Conservation (phyloP, 2,329 filamentous ascomycete species). For the Ceratocystis lukuohia region DNA sequence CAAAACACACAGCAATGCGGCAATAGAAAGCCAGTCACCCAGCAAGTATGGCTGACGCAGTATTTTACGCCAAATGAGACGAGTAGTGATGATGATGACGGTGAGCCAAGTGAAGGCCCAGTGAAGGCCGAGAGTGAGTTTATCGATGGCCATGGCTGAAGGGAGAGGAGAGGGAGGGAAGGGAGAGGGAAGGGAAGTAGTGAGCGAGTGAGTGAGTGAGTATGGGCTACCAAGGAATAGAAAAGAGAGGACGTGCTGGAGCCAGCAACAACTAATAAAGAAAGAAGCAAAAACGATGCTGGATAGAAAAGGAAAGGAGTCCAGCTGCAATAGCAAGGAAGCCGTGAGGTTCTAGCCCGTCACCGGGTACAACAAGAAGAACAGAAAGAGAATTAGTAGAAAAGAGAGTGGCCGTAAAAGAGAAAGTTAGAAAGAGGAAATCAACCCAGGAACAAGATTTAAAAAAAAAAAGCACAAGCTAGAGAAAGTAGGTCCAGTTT, state of each 20-base stretch:
- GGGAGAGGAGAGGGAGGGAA: not conserved
- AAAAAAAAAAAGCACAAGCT: not conserved
- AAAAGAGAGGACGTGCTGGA: not conserved
- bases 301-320: not conserved
- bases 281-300: not conserved
- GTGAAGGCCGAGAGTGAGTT: constrained; percentile 20
- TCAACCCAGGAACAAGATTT: not conserved
- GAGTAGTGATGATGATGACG: constrained; percentile 21
- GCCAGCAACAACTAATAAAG: not conserved
- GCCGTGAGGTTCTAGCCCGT: too few species aligned
- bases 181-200: not conserved
- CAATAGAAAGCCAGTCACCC: constrained; percentile 27
- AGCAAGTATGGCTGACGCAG: constrained; percentile 21
- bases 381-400: not conserved
- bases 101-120: constrained; percentile 23
- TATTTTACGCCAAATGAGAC: constrained; percentile 22
- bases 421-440: not conserved
- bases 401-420: not conserved
- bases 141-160: constrained; percentile 14
- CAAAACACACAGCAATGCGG: constrained; percentile 27
- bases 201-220: not conserved
- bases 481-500: not conserved
- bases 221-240: not conserved
- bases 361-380: not conserved
- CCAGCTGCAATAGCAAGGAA: not conserved